Percentiles rank a stretch among this genome's conserved stretches.
These are phyloP conservation scores for Clarireedia paspali DNA, from an alignment of 2,329 filamentous ascomycete species.

Conservation along the genomic window DNA sequence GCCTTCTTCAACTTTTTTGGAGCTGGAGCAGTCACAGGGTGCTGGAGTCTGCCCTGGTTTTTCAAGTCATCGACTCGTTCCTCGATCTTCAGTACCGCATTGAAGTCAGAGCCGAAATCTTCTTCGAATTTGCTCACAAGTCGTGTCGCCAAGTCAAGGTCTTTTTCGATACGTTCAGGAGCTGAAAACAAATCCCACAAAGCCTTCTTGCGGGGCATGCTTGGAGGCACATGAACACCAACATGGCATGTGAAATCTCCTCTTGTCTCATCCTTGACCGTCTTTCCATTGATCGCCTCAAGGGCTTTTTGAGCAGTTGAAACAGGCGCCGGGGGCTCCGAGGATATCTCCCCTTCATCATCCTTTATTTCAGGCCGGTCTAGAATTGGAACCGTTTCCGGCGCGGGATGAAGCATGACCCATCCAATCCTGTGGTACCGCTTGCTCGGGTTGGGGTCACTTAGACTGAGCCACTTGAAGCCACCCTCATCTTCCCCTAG, in stretches of 20 bases:
- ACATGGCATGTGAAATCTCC: conserved; percentile 98
- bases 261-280: conserved; percentile 85
- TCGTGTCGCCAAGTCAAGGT: conserved; percentile 74
- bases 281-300: conserved; percentile 95
- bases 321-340: conserved; percentile 34
- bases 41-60: conserved; percentile 68
- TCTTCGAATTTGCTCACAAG: conserved; percentile 78
- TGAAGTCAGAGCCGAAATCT: conserved; percentile 70
- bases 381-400: conserved; percentile 55
- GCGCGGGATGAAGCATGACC: conserved; percentile 85
- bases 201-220: conserved; percentile 83
- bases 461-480: conserved; percentile 92
- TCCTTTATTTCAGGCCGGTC: conserved; percentile 67
- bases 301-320: conserved; percentile 77
- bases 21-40: conserved; percentile 45
- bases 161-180: conserved; percentile 86
- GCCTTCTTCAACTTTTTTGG: conserved; percentile 56
- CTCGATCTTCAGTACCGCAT: conserved; percentile 74
- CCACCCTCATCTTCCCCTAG: conserved; percentile 85
- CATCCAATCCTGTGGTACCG: conserved; percentile 96
- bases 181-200: conserved; percentile 95
- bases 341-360: conserved; percentile 42
- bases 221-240: conserved; percentile 85
- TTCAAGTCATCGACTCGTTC: conserved; percentile 77
- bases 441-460: conserved; percentile 94